A percentile compares a stretch with the other conserved stretches of the same genome.
Conservation (phyloP, 345 rosid genomes). For the Carallia brachiata region DNA sequence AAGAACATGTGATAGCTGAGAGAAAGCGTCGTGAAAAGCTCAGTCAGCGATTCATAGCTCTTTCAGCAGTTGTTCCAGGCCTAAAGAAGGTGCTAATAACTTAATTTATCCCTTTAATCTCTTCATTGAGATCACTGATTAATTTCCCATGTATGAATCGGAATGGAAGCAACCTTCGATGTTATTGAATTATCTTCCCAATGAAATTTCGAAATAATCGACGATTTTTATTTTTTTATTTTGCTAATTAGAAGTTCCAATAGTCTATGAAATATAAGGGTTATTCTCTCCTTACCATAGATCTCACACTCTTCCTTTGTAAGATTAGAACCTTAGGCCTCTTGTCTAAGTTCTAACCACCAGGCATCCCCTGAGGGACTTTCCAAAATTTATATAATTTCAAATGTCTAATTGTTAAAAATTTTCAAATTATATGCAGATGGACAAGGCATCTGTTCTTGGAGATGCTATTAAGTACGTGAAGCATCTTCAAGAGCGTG, state of each 20-base stretch:
- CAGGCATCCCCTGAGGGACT: too few species aligned
- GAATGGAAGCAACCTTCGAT: not conserved
- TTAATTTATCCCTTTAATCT: not conserved
- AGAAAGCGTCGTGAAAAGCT: conserved; percentile 59
- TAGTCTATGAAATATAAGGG: too few species aligned
- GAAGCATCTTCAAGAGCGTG: conserved; percentile 67
- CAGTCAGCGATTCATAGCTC: conserved; percentile 55
- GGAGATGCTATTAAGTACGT: conserved; percentile 60
- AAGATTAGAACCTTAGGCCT: too few species aligned
- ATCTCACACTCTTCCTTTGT: too few species aligned
- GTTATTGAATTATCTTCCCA: not conserved
- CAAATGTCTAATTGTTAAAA: not conserved
- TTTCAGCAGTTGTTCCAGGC: conserved; percentile 54
- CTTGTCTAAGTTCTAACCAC: too few species aligned
- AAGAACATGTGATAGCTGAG: conserved; percentile 54
- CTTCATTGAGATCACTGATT: not conserved
- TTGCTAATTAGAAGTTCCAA: too few species aligned
- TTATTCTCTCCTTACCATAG: too few species aligned
- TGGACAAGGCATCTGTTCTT: conserved; percentile 69
- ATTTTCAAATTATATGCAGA: conserved; percentile 28
- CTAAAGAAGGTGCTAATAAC: conserved; percentile 50
- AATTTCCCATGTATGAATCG: not conserved
- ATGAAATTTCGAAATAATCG: too few species aligned
- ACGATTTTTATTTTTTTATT: too few species aligned
- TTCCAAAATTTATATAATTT: too few species aligned